Base-by-base conservation (phyloP, 176 grass and related monocot species). In the Carex kokanica region DNA sequence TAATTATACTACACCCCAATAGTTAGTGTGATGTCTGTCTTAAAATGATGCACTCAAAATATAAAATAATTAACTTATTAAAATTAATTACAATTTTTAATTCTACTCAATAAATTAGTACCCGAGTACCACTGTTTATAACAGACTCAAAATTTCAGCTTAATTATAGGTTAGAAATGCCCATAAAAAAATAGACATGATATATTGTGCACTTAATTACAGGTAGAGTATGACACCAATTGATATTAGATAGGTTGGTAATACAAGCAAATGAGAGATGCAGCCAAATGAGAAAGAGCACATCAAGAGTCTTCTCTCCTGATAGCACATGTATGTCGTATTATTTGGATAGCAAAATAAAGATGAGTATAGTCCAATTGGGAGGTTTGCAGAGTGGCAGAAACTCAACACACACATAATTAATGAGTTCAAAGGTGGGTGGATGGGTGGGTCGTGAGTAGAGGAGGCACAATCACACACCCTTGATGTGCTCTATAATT, bases 401-500 rank as follows among this genome's bases (percentile, higher is more conserved):
- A 74, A 59, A 74, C 64, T 56, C 36, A n/a, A 78, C 14, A 56
- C 73, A 84, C 72, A 88, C 86, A 80, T 78, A 84, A 67, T 84
- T 84, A 88, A 88, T 84, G 81, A 84, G 81, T 67, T 38, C 64
- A 80, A 85, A 80, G 87, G 62, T 74, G 52, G 74, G 82, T 82
- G 60, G 82, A 64, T 84, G 82, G 74, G 82, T 85, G 74, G 81
- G 73, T 72, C 25, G 62, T 88, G 82, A 84, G 67, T 73, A 81
- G 74, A 84, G 82, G 82, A 80, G 53, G 82, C 82, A 73, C 82
- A 81, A 84, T 74, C 53, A 82, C 83, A 88, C 82, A 84, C 74
- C 32, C 78, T 89, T 81, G 87, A 82, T 85, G 78, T 85, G 78
- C 62, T 85, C 38, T 64, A 86, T 89, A 90, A 87, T 87, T 73